Evolutionary conservation across 148 eudicot genomes (phyloP).

Genomic region (Oxyria digyna): DNA sequence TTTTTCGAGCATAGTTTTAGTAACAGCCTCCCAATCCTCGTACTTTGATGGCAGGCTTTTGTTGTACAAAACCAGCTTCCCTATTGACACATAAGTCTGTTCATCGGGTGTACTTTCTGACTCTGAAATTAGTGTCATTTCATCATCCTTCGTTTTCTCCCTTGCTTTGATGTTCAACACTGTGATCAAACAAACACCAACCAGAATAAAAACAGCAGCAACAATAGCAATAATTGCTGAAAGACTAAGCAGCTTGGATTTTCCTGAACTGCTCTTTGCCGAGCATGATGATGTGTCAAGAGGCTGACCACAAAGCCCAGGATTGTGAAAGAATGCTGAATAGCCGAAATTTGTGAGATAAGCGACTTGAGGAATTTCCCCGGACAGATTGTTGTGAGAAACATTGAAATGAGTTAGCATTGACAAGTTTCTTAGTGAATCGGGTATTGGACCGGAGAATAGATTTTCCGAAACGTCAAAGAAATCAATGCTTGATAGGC

Average conservation of each 20-base stretch:
- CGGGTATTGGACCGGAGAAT: conserved; percentile 71
- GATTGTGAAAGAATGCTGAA: conserved; percentile 62
- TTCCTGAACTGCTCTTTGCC: conserved; percentile 22
- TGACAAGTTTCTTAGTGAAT: conserved; percentile 37
- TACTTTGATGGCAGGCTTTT: conserved; percentile 82
- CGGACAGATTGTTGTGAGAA: conserved; percentile 68
- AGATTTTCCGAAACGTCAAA: conserved; percentile 65
- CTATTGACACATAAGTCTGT: conserved; percentile 35
- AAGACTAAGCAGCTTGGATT: conserved; percentile 48
- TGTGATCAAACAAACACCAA: conserved; percentile 71
- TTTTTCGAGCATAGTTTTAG: conserved; percentile 77
- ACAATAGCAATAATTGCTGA: conserved; percentile 78
- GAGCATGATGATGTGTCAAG: conserved; percentile 23
- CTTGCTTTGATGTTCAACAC: conserved; percentile 63
- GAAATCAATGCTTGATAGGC: conserved; percentile 35
- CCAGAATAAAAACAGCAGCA: conserved; percentile 69
- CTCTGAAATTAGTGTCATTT: conserved; percentile 17
- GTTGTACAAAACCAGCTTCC: conserved; percentile 90
- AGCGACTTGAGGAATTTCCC: conserved; percentile 45
- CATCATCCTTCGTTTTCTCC: conserved; percentile 29
- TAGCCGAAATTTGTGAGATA: conserved; percentile 47
- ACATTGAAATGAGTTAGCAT: conserved; percentile 59
- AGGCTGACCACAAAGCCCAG: conserved; percentile 63
- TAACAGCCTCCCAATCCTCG: conserved; percentile 93
- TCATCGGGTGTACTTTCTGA: conserved; percentile 68